phyloP scores from a whole-genome alignment of 345 rosid genomes.

The Punica granatum region DNA sequence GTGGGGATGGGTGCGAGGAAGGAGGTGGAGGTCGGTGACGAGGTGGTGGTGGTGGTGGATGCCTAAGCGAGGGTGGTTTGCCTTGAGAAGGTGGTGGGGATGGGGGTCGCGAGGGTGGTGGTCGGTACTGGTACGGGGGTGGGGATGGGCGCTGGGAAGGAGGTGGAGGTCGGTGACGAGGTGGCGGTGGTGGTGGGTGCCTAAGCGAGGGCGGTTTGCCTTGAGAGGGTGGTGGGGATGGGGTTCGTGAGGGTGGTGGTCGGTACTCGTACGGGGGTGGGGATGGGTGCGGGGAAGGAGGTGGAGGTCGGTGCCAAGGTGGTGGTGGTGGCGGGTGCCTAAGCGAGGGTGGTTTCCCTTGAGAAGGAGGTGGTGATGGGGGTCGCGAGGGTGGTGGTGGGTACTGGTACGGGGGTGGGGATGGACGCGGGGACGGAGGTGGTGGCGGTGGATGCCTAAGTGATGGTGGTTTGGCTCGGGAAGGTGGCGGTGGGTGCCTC shows the following conservation, averaged over 20 bases:
- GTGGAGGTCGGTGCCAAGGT: background rate
- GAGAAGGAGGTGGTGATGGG: no score
- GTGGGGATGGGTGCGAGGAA: background rate
- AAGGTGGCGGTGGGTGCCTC: constrained; percentile 5
- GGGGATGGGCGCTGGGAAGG: background rate
- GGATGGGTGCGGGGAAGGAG: background rate
- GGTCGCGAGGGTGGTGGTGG: constrained; percentile 1
- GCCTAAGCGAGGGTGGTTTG: background rate
- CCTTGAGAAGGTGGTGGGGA: background rate
- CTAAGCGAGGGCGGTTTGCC: constrained; percentile 3
- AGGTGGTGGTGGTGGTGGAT: background rate
- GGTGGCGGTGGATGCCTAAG: background rate
- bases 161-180: background rate
- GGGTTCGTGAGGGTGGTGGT: no score
- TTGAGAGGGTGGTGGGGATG: constrained; percentile 5
- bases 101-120: background rate
- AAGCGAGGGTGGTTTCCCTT: background rate
- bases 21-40: background rate
- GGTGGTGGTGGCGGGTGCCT: constrained; percentile 10
- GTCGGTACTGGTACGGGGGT: no score
- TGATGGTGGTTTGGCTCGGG: constrained; percentile 1
- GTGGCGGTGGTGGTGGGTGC: constrained; percentile 9
- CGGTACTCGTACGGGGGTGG: no score
- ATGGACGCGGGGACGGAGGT: background rate
- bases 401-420: background rate